These are phyloP conservation scores for Boletus subluridellus DNA, from an alignment of 1,284 basidiomycete genomes.

Conservation along the genomic window DNA sequence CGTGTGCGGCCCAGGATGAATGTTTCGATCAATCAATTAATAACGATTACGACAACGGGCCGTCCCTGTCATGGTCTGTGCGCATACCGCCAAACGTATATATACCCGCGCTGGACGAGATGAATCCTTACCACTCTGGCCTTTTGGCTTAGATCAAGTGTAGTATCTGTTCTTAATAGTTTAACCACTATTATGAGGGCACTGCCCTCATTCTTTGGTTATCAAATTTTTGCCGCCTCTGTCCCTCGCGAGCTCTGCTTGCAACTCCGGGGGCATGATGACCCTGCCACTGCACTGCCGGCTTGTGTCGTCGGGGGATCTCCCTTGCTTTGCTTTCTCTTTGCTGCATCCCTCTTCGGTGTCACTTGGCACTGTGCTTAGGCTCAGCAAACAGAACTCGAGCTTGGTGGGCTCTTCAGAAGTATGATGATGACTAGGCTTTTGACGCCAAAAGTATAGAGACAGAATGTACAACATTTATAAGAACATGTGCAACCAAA, in stretches of 20 bases:
- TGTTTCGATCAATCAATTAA: background rate
- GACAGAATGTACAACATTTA: too few relatives aligned
- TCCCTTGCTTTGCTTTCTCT: conserved; percentile 2
- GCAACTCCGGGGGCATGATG: conserved; percentile 35
- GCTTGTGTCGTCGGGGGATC: conserved; percentile 35
- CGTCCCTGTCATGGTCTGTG: conserved; percentile 13
- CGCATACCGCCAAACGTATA: conserved; percentile 3
- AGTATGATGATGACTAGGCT: too few relatives aligned
- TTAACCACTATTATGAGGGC: conserved; percentile 36
- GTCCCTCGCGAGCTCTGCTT: conserved; percentile 34
- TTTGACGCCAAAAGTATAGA: too few relatives aligned
- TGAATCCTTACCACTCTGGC: conserved; percentile 74
- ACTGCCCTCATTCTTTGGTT: conserved; percentile 34
- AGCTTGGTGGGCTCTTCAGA: background rate
- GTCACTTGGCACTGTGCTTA: conserved; percentile 3
- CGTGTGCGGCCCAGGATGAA: background rate
- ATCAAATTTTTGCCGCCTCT: conserved; percentile 35
- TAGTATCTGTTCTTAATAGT: conserved; percentile 58
- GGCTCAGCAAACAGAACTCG: conserved; percentile 3
- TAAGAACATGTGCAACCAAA: background rate
- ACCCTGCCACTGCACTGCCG: conserved; percentile 33
- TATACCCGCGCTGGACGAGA: background rate
- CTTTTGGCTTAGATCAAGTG: conserved; percentile 97
- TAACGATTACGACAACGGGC: background rate
- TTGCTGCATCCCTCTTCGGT: background rate